phyloP scores from a whole-genome alignment of 306 rosid genomes.

The Senna siamea region DNA sequence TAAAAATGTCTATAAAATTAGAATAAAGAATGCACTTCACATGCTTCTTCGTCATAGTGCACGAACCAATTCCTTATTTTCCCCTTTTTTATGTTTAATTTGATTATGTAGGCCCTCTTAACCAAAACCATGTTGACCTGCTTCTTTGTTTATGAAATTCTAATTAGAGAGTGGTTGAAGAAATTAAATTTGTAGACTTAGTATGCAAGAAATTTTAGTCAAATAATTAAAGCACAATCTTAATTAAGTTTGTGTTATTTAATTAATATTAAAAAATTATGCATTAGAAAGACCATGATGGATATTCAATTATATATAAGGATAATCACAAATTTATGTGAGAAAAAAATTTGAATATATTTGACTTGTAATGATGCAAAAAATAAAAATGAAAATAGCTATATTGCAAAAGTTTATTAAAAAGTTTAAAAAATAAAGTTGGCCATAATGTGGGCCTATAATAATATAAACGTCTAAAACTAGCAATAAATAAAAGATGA shows the following conservation, averaged over 20 bases:
- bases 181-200: neutral
- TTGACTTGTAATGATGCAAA: neutral
- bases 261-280: too few relatives aligned
- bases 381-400: too few relatives aligned
- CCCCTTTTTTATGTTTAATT: neutral
- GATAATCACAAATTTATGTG: neutral
- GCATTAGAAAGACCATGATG: too few relatives aligned
- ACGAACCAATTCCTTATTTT: conserved; percentile 7
- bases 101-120: neutral
- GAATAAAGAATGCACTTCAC: neutral
- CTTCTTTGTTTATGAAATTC: neutral
- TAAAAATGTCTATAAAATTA: neutral
- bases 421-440: neutral
- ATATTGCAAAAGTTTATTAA: too few relatives aligned
- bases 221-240: too few relatives aligned
- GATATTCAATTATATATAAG: too few relatives aligned
- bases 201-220: too few relatives aligned
- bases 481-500: neutral
- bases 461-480: too few relatives aligned
- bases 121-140: neutral
- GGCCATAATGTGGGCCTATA: neutral
- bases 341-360: neutral
- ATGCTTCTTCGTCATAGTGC: neutral
- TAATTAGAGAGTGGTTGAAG: neutral
- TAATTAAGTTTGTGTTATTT: too few relatives aligned